A percentile compares a stretch with the other conserved stretches of the same genome.
These are phyloP conservation scores for Butyriboletus loyo DNA, from an alignment of 768 basidiomycete species.

Conservation along the genomic window DNA sequence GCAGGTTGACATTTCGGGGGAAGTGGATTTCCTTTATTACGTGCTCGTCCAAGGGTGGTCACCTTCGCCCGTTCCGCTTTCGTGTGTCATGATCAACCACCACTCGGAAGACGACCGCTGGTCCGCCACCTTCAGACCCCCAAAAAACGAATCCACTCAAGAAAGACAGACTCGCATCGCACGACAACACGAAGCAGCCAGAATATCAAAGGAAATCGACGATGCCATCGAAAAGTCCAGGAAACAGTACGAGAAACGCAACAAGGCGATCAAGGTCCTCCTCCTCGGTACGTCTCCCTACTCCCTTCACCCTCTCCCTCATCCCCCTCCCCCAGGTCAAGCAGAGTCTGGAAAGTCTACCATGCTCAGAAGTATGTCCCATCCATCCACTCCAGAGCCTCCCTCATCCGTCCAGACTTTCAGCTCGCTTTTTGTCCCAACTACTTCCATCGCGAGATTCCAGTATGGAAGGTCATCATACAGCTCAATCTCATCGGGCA, in stretches of 20 bases:
- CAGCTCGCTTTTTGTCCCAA: conserved; percentile 62
- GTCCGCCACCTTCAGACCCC: conserved; percentile 23
- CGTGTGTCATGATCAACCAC: conserved; percentile 5
- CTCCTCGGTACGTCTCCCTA: conserved; percentile 19
- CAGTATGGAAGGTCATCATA: conserved; percentile 61
- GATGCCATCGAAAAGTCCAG: conserved; percentile 26
- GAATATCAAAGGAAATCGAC: conserved; percentile 28
- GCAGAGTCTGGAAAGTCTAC: conserved; percentile 34
- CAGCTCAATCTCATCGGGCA: conserved; percentile 70
- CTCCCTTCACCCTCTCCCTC: accelerated
- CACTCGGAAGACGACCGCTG: conserved; percentile 14
- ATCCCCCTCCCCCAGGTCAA: conserved; percentile 16
- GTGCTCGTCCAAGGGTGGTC: neutral
- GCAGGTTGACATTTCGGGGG: no score
- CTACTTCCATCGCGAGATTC: conserved; percentile 55
- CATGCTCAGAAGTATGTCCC: conserved; percentile 25
- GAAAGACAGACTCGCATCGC: conserved; percentile 12
- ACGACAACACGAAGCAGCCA: conserved; percentile 21
- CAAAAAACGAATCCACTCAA: conserved; percentile 2
- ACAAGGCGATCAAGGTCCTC: conserved; percentile 28
- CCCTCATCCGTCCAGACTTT: conserved; percentile 47
- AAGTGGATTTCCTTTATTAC: neutral
- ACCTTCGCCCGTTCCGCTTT: no score
- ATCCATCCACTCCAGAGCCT: neutral
- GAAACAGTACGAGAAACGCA: conserved; percentile 23